Conservation (phyloP, 257 asterid species). For the Lantana camara region DNA sequence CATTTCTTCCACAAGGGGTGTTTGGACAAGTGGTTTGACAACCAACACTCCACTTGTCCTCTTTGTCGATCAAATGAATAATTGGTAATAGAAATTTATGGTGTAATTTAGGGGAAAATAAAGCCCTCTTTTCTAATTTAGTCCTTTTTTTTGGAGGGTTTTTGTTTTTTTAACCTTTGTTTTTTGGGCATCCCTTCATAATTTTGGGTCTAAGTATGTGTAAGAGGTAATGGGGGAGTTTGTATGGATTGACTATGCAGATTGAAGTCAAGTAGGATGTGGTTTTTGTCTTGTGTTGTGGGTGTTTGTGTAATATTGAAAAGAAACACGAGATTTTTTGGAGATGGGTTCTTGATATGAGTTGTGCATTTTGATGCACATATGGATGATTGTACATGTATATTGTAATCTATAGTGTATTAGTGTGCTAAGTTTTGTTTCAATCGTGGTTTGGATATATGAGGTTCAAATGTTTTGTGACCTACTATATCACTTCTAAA, state of each 20-base stretch:
- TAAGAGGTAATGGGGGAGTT: background rate
- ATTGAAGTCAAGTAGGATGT: background rate
- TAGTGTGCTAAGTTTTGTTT: too few relatives aligned
- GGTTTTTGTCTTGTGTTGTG: too few relatives aligned
- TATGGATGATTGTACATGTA: too few relatives aligned
- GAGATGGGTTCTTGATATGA: too few relatives aligned
- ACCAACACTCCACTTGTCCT: conserved; percentile 59
- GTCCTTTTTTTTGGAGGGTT: conserved; percentile 8
- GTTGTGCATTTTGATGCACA: too few relatives aligned
- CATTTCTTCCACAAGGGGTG: conserved; percentile 71
- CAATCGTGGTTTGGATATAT: too few relatives aligned
- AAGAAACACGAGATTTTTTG: too few relatives aligned
- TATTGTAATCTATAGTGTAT: too few relatives aligned
- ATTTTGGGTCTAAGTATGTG: background rate
- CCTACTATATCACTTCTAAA: too few relatives aligned
- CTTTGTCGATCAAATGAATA: conserved; percentile 55
- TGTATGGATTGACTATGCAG: background rate
- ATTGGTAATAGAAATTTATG: background rate
- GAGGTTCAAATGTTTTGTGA: too few relatives aligned
- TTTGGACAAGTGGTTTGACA: conserved; percentile 62
- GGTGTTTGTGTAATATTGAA: background rate
- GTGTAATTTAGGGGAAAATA: too few relatives aligned
- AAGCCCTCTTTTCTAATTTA: background rate
- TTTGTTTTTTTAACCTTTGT: too few relatives aligned
- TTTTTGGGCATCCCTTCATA: background rate